phyloP scores from a whole-genome alignment of 768 basidiomycete species.

The Austroboletus festivus region DNA sequence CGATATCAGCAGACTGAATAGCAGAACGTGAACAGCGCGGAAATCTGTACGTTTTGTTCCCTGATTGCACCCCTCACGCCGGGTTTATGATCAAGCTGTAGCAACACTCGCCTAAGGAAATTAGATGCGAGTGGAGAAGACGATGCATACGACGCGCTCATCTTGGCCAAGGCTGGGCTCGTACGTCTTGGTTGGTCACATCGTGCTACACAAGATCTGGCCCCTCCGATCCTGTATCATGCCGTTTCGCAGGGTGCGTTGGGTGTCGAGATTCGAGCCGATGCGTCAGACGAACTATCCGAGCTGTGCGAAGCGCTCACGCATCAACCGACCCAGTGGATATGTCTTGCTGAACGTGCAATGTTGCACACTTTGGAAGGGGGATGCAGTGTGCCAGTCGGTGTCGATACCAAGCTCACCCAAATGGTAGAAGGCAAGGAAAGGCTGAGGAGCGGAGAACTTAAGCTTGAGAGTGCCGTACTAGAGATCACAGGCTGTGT shows the following conservation, averaged over 20 bases:
- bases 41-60: slow-evolving; percentile 62
- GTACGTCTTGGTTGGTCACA: slow-evolving; percentile 71
- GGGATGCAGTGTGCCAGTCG: slow-evolving; percentile 96
- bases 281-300: slow-evolving; percentile 55
- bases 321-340: slow-evolving; percentile 76
- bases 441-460: slow-evolving; percentile 30
- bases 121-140: slow-evolving; percentile 68
- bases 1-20: background rate
- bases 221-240: slow-evolving; percentile 72
- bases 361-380: slow-evolving; percentile 90
- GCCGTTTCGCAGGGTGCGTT: slow-evolving; percentile 96
- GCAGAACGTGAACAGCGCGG: slow-evolving; percentile 55
- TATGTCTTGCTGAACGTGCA: slow-evolving; percentile 80
- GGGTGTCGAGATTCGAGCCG: slow-evolving; percentile 75
- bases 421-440: slow-evolving; percentile 30
- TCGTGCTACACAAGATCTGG: slow-evolving; percentile 73
- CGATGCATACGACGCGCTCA: slow-evolving; percentile 79
- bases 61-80: slow-evolving; percentile 1
- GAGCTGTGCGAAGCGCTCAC: slow-evolving; percentile 66
- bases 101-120: slow-evolving; percentile 88
- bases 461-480: slow-evolving; percentile 30
- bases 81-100: slow-evolving; percentile 28
- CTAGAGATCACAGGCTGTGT: slow-evolving; percentile 79
- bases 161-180: slow-evolving; percentile 92
- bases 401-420: slow-evolving; percentile 57